Evolutionary conservation across 129 eudicot genomes (phyloP).

Genomic region (Deinandra increscens): DNA sequence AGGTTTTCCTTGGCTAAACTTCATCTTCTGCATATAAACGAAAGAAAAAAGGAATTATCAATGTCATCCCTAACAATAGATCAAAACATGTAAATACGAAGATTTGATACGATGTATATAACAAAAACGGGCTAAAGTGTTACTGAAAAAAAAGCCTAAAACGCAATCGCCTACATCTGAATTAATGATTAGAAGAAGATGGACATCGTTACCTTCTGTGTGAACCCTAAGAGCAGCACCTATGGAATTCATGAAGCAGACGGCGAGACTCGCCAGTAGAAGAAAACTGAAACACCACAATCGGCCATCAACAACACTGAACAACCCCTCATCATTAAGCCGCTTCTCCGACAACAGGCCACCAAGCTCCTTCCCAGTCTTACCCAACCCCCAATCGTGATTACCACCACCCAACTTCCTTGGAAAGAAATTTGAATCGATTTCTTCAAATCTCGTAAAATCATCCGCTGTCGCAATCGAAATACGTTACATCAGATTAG

Average conservation of each 20-base stretch:
- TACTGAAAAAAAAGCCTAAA: neutral
- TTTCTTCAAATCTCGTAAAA: too few species aligned
- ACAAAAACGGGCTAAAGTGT: neutral
- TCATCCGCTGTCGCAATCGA: too few species aligned
- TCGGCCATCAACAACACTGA: too few species aligned
- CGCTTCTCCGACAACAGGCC: too few species aligned
- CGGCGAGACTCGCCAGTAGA: too few species aligned
- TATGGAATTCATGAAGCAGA: slow-evolving; percentile 2
- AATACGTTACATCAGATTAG: too few species aligned
- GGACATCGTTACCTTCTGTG: slow-evolving; percentile 15
- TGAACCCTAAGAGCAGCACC: slow-evolving; percentile 22
- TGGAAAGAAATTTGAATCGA: too few species aligned
- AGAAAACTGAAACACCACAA: too few species aligned
- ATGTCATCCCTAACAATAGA: neutral
- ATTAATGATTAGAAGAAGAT: neutral
- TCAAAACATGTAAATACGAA: neutral
- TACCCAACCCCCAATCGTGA: too few species aligned
- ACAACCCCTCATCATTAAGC: too few species aligned
- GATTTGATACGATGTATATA: neutral
- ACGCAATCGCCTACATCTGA: neutral
- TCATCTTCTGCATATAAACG: slow-evolving; percentile 18
- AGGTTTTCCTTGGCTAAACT: slow-evolving; percentile 6
- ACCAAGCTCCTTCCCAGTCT: too few species aligned
- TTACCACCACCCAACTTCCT: too few species aligned
- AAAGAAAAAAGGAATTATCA: neutral